Base-by-base conservation (phyloP, 2,329 filamentous ascomycete genomes). In the Penicillium psychrosexuale region DNA sequence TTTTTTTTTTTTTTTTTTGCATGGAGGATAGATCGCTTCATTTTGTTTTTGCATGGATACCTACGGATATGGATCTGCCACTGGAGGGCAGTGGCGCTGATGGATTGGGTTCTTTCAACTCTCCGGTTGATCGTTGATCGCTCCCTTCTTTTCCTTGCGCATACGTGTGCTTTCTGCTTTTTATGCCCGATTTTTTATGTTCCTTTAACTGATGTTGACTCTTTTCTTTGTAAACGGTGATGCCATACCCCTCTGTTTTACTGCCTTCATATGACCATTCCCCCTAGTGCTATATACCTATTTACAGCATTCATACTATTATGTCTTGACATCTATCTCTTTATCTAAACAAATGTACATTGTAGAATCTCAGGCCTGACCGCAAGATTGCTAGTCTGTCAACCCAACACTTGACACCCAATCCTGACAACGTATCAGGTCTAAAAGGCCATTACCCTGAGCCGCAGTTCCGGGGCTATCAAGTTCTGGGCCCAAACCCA, bases 61-160 rank as follows among this genome's bases (percentile, higher is more conserved):
- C 44, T 40, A 58, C 45, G 62, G 56, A 60, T 56, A 62, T 57
- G 61, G 56, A 57, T 59, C 61, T 64, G 62, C 61, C 60, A 59
- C 62, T 65, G 61, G 61, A 40, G 56, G 62, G 61, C 61, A 62
- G 61, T 61, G 61, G 62, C 62, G 60, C 60, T 54, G 52, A 44
- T 54, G 53, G 55, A 61, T 58, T 53, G 48, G 42, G 54, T 30
- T 51, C 51, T 54, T 53, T 54, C 45, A 53, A 48, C 50, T 34
- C 15, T 24, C 8, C 5, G 36, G 59, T 61, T 54, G 61, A 63
- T 61, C 57, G 46, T 56, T 47, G 59, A 62, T 63, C 52, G 50
- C 56, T 51, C 55, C 30, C 24, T 42, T 42, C 36, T 34, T 51
- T 50, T 51, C 53, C 47, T 58, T 58, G 53, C 55, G 58, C 55